Percentiles rank a stretch among this genome's conserved stretches.
These are phyloP conservation scores for Castanea crenata DNA, from an alignment of 306 rosid species.

Conservation along the genomic window DNA sequence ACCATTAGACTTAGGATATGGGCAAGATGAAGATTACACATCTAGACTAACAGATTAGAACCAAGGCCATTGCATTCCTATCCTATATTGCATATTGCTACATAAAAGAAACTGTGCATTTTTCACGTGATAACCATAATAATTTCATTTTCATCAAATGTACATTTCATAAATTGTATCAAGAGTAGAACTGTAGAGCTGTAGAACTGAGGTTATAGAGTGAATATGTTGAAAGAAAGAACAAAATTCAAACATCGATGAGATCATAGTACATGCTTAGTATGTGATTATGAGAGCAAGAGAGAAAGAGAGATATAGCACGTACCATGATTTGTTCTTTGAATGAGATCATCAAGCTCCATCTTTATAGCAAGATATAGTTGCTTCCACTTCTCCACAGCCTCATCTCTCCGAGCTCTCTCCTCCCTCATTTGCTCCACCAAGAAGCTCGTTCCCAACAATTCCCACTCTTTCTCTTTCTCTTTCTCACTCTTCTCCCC, in stretches of 20 bases:
- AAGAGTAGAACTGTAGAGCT: not conserved
- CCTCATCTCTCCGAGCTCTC: constrained; percentile 73
- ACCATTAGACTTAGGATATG: not conserved
- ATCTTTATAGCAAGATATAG: constrained; percentile 80
- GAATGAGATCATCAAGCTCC: constrained; percentile 94
- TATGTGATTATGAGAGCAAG: not conserved
- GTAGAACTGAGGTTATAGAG: not conserved
- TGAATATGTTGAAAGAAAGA: not conserved
- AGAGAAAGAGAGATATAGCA: not conserved
- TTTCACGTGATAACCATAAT: not conserved
- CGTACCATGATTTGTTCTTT: constrained; percentile 62
- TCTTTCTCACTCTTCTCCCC: constrained; percentile 25
- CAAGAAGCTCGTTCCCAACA: constrained; percentile 48
- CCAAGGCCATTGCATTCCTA: no score
- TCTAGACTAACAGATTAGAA: no score
- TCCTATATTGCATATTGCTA: no score
- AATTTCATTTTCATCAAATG: not conserved
- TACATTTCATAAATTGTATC: no score
- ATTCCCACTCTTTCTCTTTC: constrained; percentile 41
- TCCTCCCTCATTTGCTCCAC: constrained; percentile 73
- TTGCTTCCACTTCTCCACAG: constrained; percentile 95
- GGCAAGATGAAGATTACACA: not conserved
- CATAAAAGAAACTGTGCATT: no score
- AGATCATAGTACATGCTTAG: no score
- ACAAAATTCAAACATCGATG: no score